Evolutionary conservation across 2,329 filamentous ascomycete species (phyloP).

Genomic region (Fusarium sp.): DNA sequence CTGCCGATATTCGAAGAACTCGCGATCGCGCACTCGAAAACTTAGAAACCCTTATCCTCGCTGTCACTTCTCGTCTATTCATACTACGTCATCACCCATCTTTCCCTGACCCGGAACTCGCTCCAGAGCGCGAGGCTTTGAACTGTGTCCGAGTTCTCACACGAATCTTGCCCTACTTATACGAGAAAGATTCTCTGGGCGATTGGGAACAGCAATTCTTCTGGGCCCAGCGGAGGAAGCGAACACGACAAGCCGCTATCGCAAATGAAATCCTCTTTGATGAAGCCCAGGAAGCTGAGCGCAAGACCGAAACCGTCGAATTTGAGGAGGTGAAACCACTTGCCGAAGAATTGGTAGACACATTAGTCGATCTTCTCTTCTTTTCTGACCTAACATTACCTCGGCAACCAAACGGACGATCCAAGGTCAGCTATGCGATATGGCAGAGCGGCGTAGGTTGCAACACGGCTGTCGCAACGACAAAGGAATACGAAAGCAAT

Average conservation of each 20-base stretch:
- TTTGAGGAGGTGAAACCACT: constrained; percentile 89
- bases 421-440: constrained; percentile 91
- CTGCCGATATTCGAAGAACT: constrained; percentile 88
- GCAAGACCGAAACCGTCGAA: constrained; percentile 67
- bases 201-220: constrained; percentile 95
- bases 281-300: constrained; percentile 72
- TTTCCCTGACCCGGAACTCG: constrained; percentile 88
- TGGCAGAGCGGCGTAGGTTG: constrained; percentile 99
- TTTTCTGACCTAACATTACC: constrained; percentile 92
- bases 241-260: constrained; percentile 75
- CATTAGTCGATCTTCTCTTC: constrained; percentile 90
- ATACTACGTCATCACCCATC: constrained; percentile 89
- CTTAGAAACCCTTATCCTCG: constrained; percentile 88
- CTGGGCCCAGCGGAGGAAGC: constrained; percentile 83
- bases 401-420: constrained; percentile 76
- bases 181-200: constrained; percentile 87
- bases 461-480: constrained; percentile 89
- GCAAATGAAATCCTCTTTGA: constrained; percentile 88
- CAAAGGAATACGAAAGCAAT: constrained; percentile 93
- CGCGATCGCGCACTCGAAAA: constrained; percentile 89
- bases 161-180: constrained; percentile 89
- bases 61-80: constrained; percentile 86
- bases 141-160: constrained; percentile 96
- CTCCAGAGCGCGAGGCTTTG: constrained; percentile 88
- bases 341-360: constrained; percentile 93